These are phyloP conservation scores for Aquilaria malaccensis DNA, from an alignment of 345 rosid species.

Conservation along the genomic window DNA sequence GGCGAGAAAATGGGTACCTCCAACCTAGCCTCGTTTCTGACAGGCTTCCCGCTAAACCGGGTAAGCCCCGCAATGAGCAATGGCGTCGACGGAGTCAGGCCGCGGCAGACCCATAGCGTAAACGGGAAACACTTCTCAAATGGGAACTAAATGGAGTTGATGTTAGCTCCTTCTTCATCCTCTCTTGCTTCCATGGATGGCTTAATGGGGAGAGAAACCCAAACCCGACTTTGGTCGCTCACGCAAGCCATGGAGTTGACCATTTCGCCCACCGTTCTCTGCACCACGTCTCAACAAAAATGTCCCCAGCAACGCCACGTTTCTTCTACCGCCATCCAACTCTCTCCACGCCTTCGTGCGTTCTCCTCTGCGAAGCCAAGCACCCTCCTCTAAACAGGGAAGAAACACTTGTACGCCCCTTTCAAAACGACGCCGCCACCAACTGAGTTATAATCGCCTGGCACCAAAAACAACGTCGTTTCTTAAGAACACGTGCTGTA, in stretches of 20 bases:
- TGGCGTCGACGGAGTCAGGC: slow-evolving; percentile 33
- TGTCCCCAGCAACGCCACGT: too few species aligned
- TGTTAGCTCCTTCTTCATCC: slow-evolving; percentile 8
- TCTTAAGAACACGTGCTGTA: too few species aligned
- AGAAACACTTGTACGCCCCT: too few species aligned
- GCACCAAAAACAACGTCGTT: too few species aligned
- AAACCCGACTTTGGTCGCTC: slow-evolving; percentile 26
- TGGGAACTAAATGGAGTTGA: slow-evolving; percentile 22
- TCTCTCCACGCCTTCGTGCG: too few species aligned
- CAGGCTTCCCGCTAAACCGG: slow-evolving; percentile 63
- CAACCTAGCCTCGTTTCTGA: slow-evolving; percentile 65
- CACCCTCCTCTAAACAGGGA: too few species aligned
- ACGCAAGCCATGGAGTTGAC: slow-evolving; percentile 35
- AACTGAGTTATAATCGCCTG: too few species aligned
- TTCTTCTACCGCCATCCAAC: too few species aligned
- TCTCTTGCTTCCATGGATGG: slow-evolving; percentile 17
- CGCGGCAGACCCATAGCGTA: slow-evolving; percentile 43
- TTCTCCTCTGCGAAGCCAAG: too few species aligned
- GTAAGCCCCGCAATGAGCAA: slow-evolving; percentile 40
- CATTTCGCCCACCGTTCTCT: too few species aligned
- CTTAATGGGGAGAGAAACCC: slow-evolving; percentile 19
- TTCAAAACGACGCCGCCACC: too few species aligned
- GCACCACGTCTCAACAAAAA: too few species aligned
- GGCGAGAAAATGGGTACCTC: slow-evolving; percentile 39
- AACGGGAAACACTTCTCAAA: slow-evolving; percentile 71